phyloP scores from a whole-genome alignment of 1,284 basidiomycete species.

The Marasmius tenuissimus region DNA sequence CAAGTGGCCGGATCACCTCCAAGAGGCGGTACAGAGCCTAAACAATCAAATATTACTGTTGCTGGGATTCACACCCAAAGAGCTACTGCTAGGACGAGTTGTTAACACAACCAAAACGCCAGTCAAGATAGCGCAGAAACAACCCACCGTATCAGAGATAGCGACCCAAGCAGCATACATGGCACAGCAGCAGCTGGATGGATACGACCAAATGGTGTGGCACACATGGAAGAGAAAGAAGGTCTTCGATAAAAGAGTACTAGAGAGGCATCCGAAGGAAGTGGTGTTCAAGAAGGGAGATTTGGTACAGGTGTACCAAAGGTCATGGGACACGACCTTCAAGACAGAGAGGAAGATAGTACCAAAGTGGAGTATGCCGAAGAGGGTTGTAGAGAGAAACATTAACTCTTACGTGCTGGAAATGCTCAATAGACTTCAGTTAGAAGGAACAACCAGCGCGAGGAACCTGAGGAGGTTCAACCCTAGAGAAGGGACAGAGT shows the following conservation, averaged over 20 bases:
- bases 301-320: conserved; percentile 33
- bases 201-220: conserved; percentile 14
- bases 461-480: conserved; percentile 16
- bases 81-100: conserved; percentile 7
- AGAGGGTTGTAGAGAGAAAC: conserved; percentile 10
- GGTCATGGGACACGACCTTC: conserved; percentile 27
- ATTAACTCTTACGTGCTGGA: conserved; percentile 20
- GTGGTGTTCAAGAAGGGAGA: conserved; percentile 25
- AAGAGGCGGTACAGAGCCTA: conserved; percentile 24
- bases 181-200: conserved; percentile 24
- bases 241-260: conserved; percentile 17
- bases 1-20: conserved; percentile 30
- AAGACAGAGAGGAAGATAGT: conserved; percentile 24
- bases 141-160: not conserved
- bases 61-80: not conserved
- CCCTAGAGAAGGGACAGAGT: not conserved
- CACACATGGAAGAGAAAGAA: conserved; percentile 20
- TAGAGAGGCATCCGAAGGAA: conserved; percentile 11
- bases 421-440: conserved; percentile 11
- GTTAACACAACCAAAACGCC: conserved; percentile 24
- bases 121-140: not conserved
- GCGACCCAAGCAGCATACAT: conserved; percentile 21
- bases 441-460: conserved; percentile 14
- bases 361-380: conserved; percentile 24
- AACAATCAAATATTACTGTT: conserved; percentile 15